Evolutionary conservation across 495 filamentous ascomycete genomes (phyloP), one percentile per base, ranked within the genome.

Genomic region (Cairneyella variabilis): DNA sequence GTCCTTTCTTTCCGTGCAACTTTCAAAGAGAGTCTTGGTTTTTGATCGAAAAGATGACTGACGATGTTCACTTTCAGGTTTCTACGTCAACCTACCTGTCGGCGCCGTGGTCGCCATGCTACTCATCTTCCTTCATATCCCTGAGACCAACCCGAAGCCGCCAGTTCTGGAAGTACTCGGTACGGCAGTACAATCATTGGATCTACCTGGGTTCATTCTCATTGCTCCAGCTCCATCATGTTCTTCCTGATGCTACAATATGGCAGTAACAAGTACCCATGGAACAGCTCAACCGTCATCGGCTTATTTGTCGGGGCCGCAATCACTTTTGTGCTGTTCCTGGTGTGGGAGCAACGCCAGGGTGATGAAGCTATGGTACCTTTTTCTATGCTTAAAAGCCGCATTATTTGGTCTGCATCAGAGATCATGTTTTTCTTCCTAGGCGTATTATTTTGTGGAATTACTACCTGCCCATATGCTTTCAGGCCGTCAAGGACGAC

Each of bases 71-170:
- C 23, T 48, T 42, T 51, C 18, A 56, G 53, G 76, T 54, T 84
- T 85, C 60, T 85, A 85, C 54, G 82, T 88, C 48, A 87, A 86
- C 59, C 70, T 85, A 22, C 81, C 81, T 0, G 66, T 83, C 38
- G 82, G 80, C 17, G 79, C 54, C 8, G 39, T 80, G 18, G 50
- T 80, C 16, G 36, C 81, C n/a, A 30, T 71, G 17, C 66, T 82
- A 47, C 55, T 78, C 41, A 49, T 14, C 77, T 78, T 7, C 60
- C 73, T 45, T 58, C 14, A 32, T 6, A 43, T 41, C 12, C 58
- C 47, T 2, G 34, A 51, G 66, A 2, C 69, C 81, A 11, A 78
- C 81, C 2, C 27, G n/a, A 54, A 26, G 5, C 8, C 37, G 12
- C 10, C 22, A 3, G 30, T 40, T 10, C 22, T 9, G 3, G 21